Evolutionary conservation across 2,329 filamentous ascomycete species (phyloP), one percentile per base, ranked within the genome.

Genomic region (Amauroascus niger): DNA sequence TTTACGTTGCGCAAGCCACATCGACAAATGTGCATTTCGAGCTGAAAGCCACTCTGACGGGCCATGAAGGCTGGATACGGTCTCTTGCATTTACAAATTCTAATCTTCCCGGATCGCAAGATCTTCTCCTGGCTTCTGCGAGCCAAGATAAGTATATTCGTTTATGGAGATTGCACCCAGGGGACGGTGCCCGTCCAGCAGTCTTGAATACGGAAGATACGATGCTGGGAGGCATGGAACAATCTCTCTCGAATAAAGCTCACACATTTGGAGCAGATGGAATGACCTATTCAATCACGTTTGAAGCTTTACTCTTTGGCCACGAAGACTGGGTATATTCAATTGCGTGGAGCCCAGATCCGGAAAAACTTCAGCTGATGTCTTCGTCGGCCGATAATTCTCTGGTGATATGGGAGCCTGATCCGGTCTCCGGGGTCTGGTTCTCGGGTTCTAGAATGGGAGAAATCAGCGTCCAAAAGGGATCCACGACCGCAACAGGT

Each of bases 241-340:
- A 83, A 58, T 87, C 86, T 0, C 76, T 95, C 0, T 88, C 88
- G 0, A 97, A 96, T 69, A 97, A 96, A 70, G 85, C 87, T 0
- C 86, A 97, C 66, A 79, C 80, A 52, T 81, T 98, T 55, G 78
- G 79, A 40, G 76, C 80, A 1, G 74, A 71, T 0, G 75, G 71
- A 0, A 75, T 74, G 3, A 83, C 84, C 59, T 91, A 87, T 68
- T 87, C 86, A 6, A 77, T 95, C 53, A 95, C 89, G 0, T 97
- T 98, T 61, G 93, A 98, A 68, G 93, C 93, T 1, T 75, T 98
- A 2, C 78, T 98, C 5, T 79, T 98, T 2, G 93, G 93, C 7
- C 93, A 98, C 65, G 93, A 98, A 66, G 93, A 98, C 64, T 98
- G 93, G 93, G 91, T 98, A 54, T 97, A 95, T 69, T 94, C 87